A percentile compares a stretch with the other conserved stretches of the same genome.
These are phyloP conservation scores for Vaccinium corymbosum DNA, from an alignment of 148 eudicot genomes.

Conservation along the genomic window DNA sequence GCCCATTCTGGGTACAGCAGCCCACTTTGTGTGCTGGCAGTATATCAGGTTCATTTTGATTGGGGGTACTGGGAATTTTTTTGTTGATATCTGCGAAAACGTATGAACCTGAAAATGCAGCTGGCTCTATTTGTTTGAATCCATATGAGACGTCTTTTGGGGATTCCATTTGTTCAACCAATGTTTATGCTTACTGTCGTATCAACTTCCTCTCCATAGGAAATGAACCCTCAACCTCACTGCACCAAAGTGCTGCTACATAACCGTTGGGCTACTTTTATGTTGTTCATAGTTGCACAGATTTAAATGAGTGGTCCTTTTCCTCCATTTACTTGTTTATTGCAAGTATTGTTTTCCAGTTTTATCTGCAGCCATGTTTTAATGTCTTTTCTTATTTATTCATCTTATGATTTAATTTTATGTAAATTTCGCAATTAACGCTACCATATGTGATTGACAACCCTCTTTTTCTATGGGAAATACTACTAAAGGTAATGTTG, in stretches of 20 bases:
- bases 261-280: not conserved
- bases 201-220: not conserved
- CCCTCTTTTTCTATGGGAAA: not conserved
- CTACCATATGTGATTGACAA: not conserved
- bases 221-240: not conserved
- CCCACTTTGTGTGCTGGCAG: not conserved
- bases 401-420: not conserved
- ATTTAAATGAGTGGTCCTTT: constrained; percentile 3
- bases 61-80: not conserved
- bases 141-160: not conserved
- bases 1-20: not conserved
- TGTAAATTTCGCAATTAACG: not conserved
- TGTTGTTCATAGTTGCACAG: not conserved
- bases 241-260: not conserved
- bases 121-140: not conserved
- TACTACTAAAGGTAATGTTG: not conserved
- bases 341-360: constrained; percentile 8
- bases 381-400: not conserved
- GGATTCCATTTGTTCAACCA: not conserved
- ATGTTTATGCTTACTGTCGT: not conserved
- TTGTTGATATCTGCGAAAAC: not conserved
- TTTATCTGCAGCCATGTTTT: not conserved
- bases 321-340: not conserved
- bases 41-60: not conserved
- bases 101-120: not conserved